phyloP scores from a whole-genome alignment of 2,329 filamentous ascomycete species.

The Sclerotiophoma versabilis region DNA sequence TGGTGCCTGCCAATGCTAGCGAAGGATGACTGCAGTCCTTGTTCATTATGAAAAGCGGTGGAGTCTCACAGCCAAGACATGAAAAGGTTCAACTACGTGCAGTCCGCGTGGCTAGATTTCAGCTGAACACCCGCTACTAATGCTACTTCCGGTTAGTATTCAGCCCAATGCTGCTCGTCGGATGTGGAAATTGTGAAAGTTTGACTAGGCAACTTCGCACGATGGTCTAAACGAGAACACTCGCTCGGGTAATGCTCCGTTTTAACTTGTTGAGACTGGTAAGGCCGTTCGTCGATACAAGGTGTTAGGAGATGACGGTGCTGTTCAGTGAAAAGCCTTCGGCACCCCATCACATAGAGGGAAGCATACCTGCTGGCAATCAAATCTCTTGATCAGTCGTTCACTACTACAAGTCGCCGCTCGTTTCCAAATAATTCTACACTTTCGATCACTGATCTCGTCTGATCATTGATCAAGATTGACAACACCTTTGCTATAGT shows the following conservation, averaged over 20 bases:
- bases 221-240: background rate
- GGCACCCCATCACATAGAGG: background rate
- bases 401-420: background rate
- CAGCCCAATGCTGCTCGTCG: background rate
- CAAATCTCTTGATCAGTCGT: background rate
- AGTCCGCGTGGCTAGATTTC: conserved; percentile 9
- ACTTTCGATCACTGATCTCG: background rate
- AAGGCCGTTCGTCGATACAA: background rate
- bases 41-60: background rate
- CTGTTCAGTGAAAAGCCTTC: conserved; percentile 11
- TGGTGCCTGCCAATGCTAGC: conserved; percentile 5
- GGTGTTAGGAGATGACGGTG: conserved; percentile 7
- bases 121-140: conserved; percentile 19
- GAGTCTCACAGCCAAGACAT: conserved; percentile 4
- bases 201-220: conserved; percentile 7
- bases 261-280: conserved; percentile 6
- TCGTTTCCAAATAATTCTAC: background rate
- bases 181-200: conserved; percentile 13
- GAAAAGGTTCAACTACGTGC: conserved; percentile 9
- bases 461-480: background rate
- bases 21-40: conserved; percentile 4
- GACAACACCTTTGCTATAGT: background rate
- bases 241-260: conserved; percentile 1
- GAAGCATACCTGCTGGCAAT: background rate
- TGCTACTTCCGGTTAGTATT: conserved; percentile 12